These are phyloP conservation scores for Colletotrichum endophyticum DNA, from an alignment of 2,329 filamentous ascomycete genomes.

Conservation along the genomic window DNA sequence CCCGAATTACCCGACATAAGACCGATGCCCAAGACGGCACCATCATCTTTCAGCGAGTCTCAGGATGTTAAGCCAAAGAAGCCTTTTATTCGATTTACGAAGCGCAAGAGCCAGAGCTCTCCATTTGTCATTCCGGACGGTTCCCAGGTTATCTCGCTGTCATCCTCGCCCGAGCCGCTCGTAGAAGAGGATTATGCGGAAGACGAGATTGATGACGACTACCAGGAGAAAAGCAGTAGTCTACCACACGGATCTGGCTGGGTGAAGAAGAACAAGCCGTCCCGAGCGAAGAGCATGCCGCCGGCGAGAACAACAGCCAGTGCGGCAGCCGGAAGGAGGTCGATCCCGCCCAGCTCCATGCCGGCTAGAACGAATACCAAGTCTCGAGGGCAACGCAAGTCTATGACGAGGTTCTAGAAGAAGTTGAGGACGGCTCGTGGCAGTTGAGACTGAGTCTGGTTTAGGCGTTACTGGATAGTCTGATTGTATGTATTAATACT, in stretches of 20 bases:
- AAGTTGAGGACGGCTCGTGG: background rate
- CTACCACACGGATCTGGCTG: conserved; percentile 20
- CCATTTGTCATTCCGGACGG: conserved; percentile 31
- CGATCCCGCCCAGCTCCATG: background rate
- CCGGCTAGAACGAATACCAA: background rate
- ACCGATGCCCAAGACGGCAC: conserved; percentile 17
- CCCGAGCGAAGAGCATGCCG: conserved; percentile 6
- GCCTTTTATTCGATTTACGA: background rate
- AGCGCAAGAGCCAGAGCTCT: conserved; percentile 1
- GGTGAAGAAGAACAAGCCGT: conserved; percentile 22
- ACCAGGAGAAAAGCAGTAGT: conserved; percentile 25
- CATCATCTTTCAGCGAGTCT: background rate
- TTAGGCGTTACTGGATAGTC: background rate
- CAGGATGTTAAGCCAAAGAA: background rate
- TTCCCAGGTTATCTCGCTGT: conserved; percentile 35
- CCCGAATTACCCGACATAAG: conserved; percentile 22
- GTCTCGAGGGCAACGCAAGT: background rate
- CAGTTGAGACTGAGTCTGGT: background rate
- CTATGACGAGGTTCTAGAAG: background rate
- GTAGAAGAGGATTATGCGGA: conserved; percentile 38
- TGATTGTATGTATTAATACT: background rate
- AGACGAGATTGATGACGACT: conserved; percentile 41
- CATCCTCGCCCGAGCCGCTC: conserved; percentile 22
- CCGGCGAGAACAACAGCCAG: background rate
- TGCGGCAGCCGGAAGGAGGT: background rate